Conservation (phyloP, 2,329 filamentous ascomycete genomes). For the Alternaria ventricosa region DNA sequence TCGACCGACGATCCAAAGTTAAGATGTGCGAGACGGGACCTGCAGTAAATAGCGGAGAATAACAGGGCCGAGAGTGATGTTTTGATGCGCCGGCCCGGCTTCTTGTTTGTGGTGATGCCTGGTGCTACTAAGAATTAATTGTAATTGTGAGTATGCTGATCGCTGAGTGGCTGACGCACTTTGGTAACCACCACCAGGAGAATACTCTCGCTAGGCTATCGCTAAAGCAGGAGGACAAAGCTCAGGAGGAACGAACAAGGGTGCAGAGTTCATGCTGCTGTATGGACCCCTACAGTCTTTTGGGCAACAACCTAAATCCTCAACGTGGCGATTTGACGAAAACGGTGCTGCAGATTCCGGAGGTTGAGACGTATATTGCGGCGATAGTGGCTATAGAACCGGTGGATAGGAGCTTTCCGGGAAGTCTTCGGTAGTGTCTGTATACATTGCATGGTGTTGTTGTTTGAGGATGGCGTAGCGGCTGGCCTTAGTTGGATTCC, state of each 20-base stretch:
- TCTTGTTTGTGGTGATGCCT: not conserved
- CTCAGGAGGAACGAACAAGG: not conserved
- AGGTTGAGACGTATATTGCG: conserved; percentile 2
- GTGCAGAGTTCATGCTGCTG: not conserved
- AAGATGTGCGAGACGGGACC: not conserved
- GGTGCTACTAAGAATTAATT: not conserved
- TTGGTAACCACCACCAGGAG: not conserved
- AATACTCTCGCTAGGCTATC: not conserved
- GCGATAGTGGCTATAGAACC: not conserved
- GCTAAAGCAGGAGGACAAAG: not conserved
- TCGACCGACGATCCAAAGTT: not conserved
- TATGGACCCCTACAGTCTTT: not conserved
- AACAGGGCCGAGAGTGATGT: conserved; percentile 3
- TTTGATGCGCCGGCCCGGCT: conserved; percentile 8
- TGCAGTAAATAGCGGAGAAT: not conserved
- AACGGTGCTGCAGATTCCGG: not conserved
- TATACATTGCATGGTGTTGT: conserved; percentile 9
- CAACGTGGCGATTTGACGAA: not conserved
- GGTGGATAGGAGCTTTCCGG: not conserved
- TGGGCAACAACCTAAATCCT: not conserved
- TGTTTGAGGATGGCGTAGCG: conserved; percentile 12
- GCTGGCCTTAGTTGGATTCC: conserved; percentile 10
- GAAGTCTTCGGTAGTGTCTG: not conserved
- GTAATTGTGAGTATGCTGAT: not conserved
- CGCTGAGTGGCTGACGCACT: not conserved